phyloP scores from a whole-genome alignment of 768 basidiomycete species.

The Omphalotus guepiniiformis region DNA sequence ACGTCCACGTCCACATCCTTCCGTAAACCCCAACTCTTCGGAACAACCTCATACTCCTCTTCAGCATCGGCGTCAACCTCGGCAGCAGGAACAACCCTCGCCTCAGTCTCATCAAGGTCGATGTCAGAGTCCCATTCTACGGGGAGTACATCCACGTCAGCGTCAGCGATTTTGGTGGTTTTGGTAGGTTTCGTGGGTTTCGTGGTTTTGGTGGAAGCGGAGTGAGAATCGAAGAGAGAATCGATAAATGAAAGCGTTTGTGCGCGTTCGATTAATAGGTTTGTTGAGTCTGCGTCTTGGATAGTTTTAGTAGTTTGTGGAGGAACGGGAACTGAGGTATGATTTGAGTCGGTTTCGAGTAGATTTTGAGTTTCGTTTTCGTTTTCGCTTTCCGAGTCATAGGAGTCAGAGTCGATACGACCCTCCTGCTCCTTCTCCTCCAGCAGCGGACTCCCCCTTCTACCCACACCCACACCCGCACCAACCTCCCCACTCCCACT shows the following conservation, averaged over 20 bases:
- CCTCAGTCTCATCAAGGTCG: constrained; percentile 3
- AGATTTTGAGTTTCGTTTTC: too few species aligned
- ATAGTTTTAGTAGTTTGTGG: background rate
- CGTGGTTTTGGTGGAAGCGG: constrained; percentile 46
- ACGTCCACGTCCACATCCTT: background rate
- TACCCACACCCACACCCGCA: constrained; percentile 11
- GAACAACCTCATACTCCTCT: constrained; percentile 11
- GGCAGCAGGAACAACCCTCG: background rate
- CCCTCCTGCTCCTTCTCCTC: constrained; percentile 16
- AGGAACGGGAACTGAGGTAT: background rate
- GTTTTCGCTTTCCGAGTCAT: too few species aligned
- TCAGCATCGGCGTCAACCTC: constrained; percentile 7
- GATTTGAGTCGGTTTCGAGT: constrained; percentile 13
- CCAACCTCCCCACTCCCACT: too few species aligned
- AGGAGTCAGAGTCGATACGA: too few species aligned
- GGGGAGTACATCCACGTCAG: too few species aligned
- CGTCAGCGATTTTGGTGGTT: too few species aligned
- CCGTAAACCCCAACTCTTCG: too few species aligned
- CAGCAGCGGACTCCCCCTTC: constrained; percentile 13
- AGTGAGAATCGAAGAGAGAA: constrained; percentile 38
- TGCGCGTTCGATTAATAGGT: constrained; percentile 5
- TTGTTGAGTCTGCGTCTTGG: background rate
- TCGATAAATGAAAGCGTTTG: constrained; percentile 41
- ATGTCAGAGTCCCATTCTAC: constrained; percentile 11
- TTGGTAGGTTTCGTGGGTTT: background rate